These are phyloP conservation scores for Adansonia madagascariensis DNA, from an alignment of 441 rosid genomes.

Conservation along the genomic window DNA sequence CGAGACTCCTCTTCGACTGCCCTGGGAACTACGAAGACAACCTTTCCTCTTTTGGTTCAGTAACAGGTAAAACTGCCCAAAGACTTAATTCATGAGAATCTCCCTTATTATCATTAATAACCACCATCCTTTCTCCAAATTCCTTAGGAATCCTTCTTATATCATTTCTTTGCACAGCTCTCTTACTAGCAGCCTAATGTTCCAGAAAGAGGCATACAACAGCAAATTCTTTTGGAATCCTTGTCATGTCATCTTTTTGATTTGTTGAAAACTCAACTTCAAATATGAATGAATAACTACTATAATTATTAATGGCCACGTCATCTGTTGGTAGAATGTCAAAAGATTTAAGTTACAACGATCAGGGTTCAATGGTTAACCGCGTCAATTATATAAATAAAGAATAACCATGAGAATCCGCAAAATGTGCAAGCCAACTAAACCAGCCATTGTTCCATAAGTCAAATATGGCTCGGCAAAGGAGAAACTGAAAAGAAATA, in stretches of 20 bases:
- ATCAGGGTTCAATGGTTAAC: too few species aligned
- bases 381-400: too few species aligned
- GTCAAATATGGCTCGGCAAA: background rate
- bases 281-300: too few species aligned
- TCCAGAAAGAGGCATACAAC: conserved; percentile 69
- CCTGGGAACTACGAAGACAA: conserved; percentile 34
- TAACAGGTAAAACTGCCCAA: conserved; percentile 50
- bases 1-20: conserved; percentile 72
- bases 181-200: conserved; percentile 33
- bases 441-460: background rate
- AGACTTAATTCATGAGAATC: conserved; percentile 24
- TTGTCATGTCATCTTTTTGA: too few species aligned
- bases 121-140: conserved; percentile 19
- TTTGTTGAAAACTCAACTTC: too few species aligned
- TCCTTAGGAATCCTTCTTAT: conserved; percentile 24
- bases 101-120: conserved; percentile 35
- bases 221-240: too few species aligned
- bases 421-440: background rate
- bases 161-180: conserved; percentile 26
- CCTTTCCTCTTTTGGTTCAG: conserved; percentile 47
- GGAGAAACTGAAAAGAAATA: background rate
- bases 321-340: too few species aligned
- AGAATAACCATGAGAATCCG: background rate
- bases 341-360: too few species aligned
- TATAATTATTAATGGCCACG: too few species aligned